Evolutionary conservation across 352 stramenopile species (phyloP).

Genomic region (Pythium vanterpoolii): DNA sequence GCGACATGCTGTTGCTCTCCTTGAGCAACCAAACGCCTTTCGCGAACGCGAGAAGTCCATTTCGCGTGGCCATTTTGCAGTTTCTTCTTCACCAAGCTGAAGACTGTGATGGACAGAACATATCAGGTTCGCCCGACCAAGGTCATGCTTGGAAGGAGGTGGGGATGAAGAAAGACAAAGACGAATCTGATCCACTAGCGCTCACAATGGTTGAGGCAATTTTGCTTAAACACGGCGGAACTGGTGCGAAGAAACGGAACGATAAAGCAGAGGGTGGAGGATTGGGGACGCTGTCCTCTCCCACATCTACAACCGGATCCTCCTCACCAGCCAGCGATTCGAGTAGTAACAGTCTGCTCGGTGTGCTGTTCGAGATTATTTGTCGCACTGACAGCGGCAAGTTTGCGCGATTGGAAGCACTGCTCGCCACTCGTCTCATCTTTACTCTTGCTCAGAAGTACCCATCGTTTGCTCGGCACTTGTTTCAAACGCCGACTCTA

Average conservation of each 20-base stretch:
- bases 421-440: slow-evolving; percentile 49
- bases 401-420: slow-evolving; percentile 35
- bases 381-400: slow-evolving; percentile 26
- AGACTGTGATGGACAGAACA: background rate
- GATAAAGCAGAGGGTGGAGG: slow-evolving; percentile 11
- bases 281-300: slow-evolving; percentile 7
- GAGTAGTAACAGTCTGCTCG: slow-evolving; percentile 33
- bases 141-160: background rate
- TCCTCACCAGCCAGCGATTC: background rate
- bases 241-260: slow-evolving; percentile 16
- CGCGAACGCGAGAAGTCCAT: slow-evolving; percentile 6
- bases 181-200: slow-evolving; percentile 8
- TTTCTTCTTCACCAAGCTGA: slow-evolving; percentile 24
- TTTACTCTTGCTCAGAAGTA: slow-evolving; percentile 56
- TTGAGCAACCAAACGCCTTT: slow-evolving; percentile 23
- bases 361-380: slow-evolving; percentile 55
- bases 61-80: slow-evolving; percentile 21
- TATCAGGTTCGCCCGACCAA: background rate
- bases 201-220: slow-evolving; percentile 19
- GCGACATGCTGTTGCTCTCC: slow-evolving; percentile 50
- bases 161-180: slow-evolving; percentile 12
- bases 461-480: slow-evolving; percentile 41
- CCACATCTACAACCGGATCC: background rate
- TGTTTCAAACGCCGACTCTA: slow-evolving; percentile 32
- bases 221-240: background rate